Evolutionary conservation across 164 flowering plant genomes (phyloP).

Genomic region (Euptelea pleiosperma): DNA sequence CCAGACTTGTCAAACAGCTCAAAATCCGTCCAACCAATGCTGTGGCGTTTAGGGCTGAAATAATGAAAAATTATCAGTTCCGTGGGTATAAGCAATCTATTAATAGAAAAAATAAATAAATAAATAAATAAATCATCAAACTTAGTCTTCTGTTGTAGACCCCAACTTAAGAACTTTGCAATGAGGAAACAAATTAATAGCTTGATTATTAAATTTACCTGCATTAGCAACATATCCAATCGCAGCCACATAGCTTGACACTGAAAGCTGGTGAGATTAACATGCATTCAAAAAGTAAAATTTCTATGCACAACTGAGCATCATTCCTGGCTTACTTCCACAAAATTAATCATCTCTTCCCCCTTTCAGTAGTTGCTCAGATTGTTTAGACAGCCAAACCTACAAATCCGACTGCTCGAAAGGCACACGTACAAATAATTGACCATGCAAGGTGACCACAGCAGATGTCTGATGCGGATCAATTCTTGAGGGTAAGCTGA

Average conservation of each 20-base stretch:
- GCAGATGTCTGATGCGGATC: conserved; percentile 98
- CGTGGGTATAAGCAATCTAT: background rate
- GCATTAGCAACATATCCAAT: background rate
- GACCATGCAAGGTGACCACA: conserved; percentile 92
- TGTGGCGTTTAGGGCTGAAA: too few relatives aligned
- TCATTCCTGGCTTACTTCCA: background rate
- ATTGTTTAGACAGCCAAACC: conserved; percentile 1
- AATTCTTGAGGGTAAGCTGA: conserved; percentile 79
- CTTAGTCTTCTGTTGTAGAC: too few relatives aligned
- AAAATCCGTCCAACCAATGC: too few relatives aligned
- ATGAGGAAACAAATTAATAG: too few relatives aligned
- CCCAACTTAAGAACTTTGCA: too few relatives aligned
- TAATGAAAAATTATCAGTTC: background rate
- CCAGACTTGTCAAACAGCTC: too few relatives aligned
- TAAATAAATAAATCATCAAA: too few relatives aligned
- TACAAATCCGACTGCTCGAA: conserved; percentile 62
- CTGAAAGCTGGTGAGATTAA: background rate
- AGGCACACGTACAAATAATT: conserved; percentile 89
- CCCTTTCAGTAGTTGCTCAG: background rate
- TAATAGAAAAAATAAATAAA: background rate
- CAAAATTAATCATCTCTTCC: background rate
- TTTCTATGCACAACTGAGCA: background rate
- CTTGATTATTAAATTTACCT: too few relatives aligned
- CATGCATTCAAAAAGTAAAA: background rate
- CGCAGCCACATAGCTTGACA: background rate